phyloP scores from a whole-genome alignment of 371 early-diverging fungal genomes.

The Circinella umbellata region DNA sequence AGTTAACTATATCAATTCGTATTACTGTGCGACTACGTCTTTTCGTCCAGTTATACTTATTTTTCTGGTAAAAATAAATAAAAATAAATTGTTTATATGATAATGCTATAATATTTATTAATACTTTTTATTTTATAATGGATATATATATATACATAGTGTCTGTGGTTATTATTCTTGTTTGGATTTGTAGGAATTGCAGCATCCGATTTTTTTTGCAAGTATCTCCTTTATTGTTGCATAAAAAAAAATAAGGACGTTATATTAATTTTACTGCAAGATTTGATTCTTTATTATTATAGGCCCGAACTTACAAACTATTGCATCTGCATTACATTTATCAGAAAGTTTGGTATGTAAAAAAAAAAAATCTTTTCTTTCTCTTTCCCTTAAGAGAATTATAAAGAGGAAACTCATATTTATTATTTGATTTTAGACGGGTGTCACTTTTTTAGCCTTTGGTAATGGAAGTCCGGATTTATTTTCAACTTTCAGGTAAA shows the following conservation, averaged over 20 bases:
- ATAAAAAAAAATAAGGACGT: background rate
- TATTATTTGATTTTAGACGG: constrained; percentile 55
- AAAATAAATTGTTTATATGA: background rate
- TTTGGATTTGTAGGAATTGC: constrained; percentile 74
- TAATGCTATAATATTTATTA: background rate
- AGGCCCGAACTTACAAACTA: constrained; percentile 71
- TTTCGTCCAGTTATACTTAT: constrained; percentile 43
- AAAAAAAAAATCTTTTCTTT: too few relatives aligned
- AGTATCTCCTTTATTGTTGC: constrained; percentile 15
- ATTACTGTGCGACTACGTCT: constrained; percentile 57
- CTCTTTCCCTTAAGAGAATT: background rate
- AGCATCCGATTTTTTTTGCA: constrained; percentile 79
- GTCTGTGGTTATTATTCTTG: constrained; percentile 60
- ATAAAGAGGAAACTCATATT: background rate
- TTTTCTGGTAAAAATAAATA: constrained; percentile 43
- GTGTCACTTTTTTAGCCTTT: constrained; percentile 85
- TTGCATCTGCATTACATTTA: constrained; percentile 62
- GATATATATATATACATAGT: constrained; percentile 27
- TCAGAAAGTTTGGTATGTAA: constrained; percentile 67
- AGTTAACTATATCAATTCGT: constrained; percentile 64
- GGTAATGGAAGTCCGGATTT: constrained; percentile 90
- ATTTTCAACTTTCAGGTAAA: constrained; percentile 71
- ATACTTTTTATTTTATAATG: too few relatives aligned
- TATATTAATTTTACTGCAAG: too few relatives aligned
- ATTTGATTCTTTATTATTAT: background rate